A percentile compares a stretch with the other conserved stretches of the same genome.
These are phyloP conservation scores for Actinidia chinensis DNA, from an alignment of 179 eudicot species.

Conservation along the genomic window DNA sequence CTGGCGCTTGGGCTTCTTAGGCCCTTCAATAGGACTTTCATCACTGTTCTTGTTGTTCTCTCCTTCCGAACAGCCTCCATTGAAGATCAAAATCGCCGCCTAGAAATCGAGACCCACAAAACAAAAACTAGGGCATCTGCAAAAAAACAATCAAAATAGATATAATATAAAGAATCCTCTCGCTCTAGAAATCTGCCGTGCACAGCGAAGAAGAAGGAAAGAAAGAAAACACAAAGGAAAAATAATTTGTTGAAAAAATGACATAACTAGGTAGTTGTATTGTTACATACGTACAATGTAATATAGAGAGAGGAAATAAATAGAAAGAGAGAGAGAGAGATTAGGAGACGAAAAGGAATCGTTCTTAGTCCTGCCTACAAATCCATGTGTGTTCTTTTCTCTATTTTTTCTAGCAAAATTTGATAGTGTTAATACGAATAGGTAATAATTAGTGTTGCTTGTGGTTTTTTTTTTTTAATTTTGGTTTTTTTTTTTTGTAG, in stretches of 20 bases:
- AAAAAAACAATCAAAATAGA: not conserved
- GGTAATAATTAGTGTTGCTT: no score
- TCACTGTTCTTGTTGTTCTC: conserved; percentile 25
- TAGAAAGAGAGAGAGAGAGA: not conserved
- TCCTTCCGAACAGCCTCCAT: conserved; percentile 48
- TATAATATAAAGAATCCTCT: not conserved
- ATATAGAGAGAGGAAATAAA: conserved; percentile 12
- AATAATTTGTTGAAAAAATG: not conserved
- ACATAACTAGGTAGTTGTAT: not conserved
- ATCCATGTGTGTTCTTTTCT: conserved; percentile 21
- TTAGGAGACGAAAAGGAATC: conserved; percentile 16
- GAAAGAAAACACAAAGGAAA: no score
- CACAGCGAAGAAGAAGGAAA: no score
- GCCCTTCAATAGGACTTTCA: conserved; percentile 27
- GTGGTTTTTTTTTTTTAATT: not conserved
- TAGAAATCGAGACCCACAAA: conserved; percentile 14
- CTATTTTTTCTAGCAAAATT: not conserved
- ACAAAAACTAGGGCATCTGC: conserved; percentile 24
- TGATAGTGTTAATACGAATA: no score
- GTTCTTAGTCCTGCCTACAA: conserved; percentile 15
- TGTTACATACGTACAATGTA: not conserved
- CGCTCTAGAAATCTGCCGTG: conserved; percentile 18
- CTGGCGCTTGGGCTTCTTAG: conserved; percentile 46
- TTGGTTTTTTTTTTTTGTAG: not conserved
- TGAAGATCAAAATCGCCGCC: conserved; percentile 18